Evolutionary conservation across 2,329 filamentous ascomycete species (phyloP), one percentile per base, ranked within the genome.

Genomic region (Lasiodiplodia hormozganensis): DNA sequence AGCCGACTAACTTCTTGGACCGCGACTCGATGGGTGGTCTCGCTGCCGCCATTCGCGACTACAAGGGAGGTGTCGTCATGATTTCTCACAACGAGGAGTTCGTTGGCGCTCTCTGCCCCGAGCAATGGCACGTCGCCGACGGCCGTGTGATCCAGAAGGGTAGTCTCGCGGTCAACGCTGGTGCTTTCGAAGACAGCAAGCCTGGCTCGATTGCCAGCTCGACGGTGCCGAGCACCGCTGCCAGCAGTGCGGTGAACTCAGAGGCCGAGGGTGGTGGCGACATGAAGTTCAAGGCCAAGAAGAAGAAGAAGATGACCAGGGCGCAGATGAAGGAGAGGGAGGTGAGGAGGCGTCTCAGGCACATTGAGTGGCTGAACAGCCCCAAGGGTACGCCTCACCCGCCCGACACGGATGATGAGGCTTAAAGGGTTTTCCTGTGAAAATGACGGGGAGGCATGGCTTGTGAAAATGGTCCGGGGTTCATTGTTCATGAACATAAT

Each of bases 1-100:
- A 99, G 83, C 96, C 96, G 69, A 98, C 96, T 79, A 99, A 99
- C 85, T 99, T 97, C 88, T 89, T 99, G 85, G 96, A 99, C 78
- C 94, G 96, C 75, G 96, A 99, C 83, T 97, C 94, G 18, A 90
- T 99, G 21, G 96, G 96, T 77, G 96, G 95, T 81, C 88, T 99
- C 67, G 94, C 96, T n/a, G 94, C 97, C 51, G 96, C 96, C 73
- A 98, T 99, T 76, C 93, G 94, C 74, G 96, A 98, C 78, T 99
- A 96, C 89, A 96, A 94, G 85, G 96, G 96, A 73, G 96, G 96
- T 81, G 96, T 99, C 2, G 94, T 99, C 72, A 97, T 99, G 90
- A 99, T 99, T 82, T 97, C 94, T 70, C 96, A 99, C 84, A 98
- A 99, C 87, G 94, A 98, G 78, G 96, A 99, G 81, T 99, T 99